Percentiles rank a stretch among this genome's conserved stretches.
Evolutionary conservation across 139 green algal genomes (phyloP).

Genomic region (Nannochloris sp.): DNA sequence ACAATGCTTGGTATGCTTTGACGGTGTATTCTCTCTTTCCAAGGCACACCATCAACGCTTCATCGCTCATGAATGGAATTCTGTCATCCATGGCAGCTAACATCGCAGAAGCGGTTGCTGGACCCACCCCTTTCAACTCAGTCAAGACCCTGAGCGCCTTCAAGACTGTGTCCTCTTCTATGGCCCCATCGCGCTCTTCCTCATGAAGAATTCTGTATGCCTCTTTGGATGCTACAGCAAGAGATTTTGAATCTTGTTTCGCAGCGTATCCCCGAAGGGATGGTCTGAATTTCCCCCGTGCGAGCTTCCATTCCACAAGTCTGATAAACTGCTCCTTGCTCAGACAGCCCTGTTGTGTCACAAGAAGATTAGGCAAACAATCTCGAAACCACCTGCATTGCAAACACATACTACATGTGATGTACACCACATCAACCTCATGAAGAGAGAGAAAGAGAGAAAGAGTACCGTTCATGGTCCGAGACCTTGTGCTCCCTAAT

Average conservation of each 20-base stretch:
- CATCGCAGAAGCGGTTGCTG: conserved; percentile 53
- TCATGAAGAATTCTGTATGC: not conserved
- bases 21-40: conserved; percentile 32
- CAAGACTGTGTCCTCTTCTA: not conserved
- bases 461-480: too few relatives aligned
- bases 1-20: conserved; percentile 19
- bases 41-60: conserved; percentile 34
- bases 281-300: conserved; percentile 48
- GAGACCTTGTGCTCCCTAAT: too few relatives aligned
- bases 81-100: conserved; percentile 21
- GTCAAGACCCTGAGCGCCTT: conserved; percentile 33
- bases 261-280: conserved; percentile 41
- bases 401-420: not conserved
- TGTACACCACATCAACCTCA: too few relatives aligned
- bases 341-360: not conserved
- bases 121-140: conserved; percentile 50
- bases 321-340: not conserved
- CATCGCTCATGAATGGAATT: conserved; percentile 51
- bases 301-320: conserved; percentile 67
- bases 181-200: not conserved
- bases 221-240: conserved; percentile 5
- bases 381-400: conserved; percentile 24
- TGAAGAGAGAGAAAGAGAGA: too few relatives aligned
- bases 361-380: conserved; percentile 13
- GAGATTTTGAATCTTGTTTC: conserved; percentile 7